Evolutionary conservation across 2,329 filamentous ascomycete species (phyloP), one percentile per base, ranked within the genome.

Genomic region (Penicillium paneum): DNA sequence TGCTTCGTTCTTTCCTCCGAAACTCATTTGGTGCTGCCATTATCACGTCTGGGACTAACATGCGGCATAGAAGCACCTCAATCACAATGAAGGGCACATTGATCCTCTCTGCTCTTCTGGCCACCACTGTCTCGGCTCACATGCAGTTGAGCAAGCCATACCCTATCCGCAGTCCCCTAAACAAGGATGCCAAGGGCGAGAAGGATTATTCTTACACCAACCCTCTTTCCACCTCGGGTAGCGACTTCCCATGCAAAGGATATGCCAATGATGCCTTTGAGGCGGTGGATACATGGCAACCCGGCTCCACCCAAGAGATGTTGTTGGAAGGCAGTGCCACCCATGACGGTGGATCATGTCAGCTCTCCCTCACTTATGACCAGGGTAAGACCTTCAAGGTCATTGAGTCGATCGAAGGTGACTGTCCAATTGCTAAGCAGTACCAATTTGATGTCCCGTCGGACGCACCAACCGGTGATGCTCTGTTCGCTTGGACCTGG

Each of bases 181-280:
- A 83, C 61, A 75, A 77, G 17, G 68, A 76, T 40, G 72, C 71
- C 34, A 59, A 64, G 12, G 73, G 74, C 52, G 72, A 80, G 51
- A 79, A 83, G 67, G 88, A 92, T 75, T 90, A 88, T 76, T 83
- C 81, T 63, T 90, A 90, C 76, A 89, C 85, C 34, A 79, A 80
- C 15, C 90, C 90, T 3, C 79, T 94, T 44, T 68, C 74, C 2
- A 67, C 77, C 2, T 64, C 65, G 24, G 86, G 87, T 26, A 78
- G 79, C 55, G 81, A 91, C 73, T 94, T 84, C 71, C 87, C 89
- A 5, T 94, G 90, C 82, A 91, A 91, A 77, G 85, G 86, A 11
- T 84, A 84, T 50, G 79, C 82, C 55, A 60, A 70, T 3, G 79
- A 82, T 15, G 65, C 74, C 1, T 83, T 83, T 59, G 71, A 76